Evolutionary conservation across 352 stramenopile genomes (phyloP).

Genomic region (Globisporangium recalcitrans): DNA sequence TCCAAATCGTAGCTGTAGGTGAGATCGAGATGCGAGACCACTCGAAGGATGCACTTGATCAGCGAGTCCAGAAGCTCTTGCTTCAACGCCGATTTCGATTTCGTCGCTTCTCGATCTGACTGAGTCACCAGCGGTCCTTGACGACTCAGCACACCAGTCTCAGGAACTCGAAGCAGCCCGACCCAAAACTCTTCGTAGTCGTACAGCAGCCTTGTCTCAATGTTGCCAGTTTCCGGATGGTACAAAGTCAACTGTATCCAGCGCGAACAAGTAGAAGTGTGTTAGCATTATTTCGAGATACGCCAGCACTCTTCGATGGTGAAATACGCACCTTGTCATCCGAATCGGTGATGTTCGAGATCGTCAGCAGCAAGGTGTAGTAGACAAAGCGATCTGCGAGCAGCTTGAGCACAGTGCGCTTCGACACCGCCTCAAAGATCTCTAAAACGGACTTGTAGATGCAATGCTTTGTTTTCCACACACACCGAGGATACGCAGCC

Average conservation of each 20-base stretch:
- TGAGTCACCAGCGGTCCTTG: slow-evolving; percentile 4
- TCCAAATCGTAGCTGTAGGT: slow-evolving; percentile 65
- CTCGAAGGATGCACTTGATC: slow-evolving; percentile 34
- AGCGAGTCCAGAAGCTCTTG: slow-evolving; percentile 44
- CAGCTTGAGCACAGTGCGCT: slow-evolving; percentile 28
- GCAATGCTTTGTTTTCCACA: slow-evolving; percentile 53
- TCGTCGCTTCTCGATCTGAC: slow-evolving; percentile 3
- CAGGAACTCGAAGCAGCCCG: slow-evolving; percentile 8
- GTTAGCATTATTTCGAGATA: neutral
- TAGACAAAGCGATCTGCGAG: slow-evolving; percentile 50
- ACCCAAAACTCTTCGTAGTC: slow-evolving; percentile 76
- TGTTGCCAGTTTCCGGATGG: slow-evolving; percentile 67
- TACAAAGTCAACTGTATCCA: slow-evolving; percentile 43
- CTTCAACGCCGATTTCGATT: slow-evolving; percentile 24
- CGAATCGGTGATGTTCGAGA: slow-evolving; percentile 57
- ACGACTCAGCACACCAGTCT: neutral
- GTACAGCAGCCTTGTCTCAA: slow-evolving; percentile 69
- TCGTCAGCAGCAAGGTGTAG: slow-evolving; percentile 55
- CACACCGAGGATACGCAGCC: slow-evolving; percentile 51
- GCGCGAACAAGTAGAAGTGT: neutral
- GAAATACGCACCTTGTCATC: slow-evolving; percentile 14
- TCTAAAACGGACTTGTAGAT: slow-evolving; percentile 48
- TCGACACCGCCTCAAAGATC: slow-evolving; percentile 38
- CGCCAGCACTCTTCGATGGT: neutral
- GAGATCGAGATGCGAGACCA: slow-evolving; percentile 57